Evolutionary conservation across 2,329 filamentous ascomycete genomes (phyloP), one percentile per base, ranked within the genome.

Genomic region (Rhexocercosporidium sp.): DNA sequence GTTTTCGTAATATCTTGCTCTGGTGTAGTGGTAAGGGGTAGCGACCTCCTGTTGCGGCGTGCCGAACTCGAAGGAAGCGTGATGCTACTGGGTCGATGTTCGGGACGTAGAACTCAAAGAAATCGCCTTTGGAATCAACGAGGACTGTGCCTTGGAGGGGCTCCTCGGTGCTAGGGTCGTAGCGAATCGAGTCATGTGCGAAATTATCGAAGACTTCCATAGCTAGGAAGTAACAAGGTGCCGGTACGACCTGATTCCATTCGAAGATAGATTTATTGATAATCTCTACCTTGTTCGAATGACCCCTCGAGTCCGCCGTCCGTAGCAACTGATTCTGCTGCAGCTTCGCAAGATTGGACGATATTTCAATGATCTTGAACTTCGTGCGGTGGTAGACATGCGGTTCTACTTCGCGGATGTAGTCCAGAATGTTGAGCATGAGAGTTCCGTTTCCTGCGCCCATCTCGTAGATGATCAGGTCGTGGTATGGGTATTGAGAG

Each of bases 191-290:
- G 81, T 99, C 96, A 82, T 99, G 96, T 41, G 93, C 90, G 78
- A 99, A 98, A 81, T 99, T 99, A 83, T 99, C 96, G 76, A 97
- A 97, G 72, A 99, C 96, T 81, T 99, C 96, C 80, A 99, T 91
- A 53, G 95, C 96, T 49, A 99, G 87, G 84, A 99, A 98, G 84
- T 97, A 99, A 82, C 96, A 98, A 0, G 95, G 96, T 2, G 91
- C 92, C 9, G 93, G 91, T n/a, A 97, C 92, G 72, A 92, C 92
- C 56, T 88, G 87, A 71, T 91, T 83, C 95, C 96, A 99, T 79
- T 97, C 93, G 77, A 99, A 98, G 77, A 99, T 92, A 76, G 92
- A 96, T 73, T 89, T 88, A 81, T 98, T 97, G 80, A 98, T 90
- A 78, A 99, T 97, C 75, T 97, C 92, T 65, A 98, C 94, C 76